These are phyloP conservation scores for Sutorius australiensis DNA, from an alignment of 768 basidiomycete species.

Conservation along the genomic window DNA sequence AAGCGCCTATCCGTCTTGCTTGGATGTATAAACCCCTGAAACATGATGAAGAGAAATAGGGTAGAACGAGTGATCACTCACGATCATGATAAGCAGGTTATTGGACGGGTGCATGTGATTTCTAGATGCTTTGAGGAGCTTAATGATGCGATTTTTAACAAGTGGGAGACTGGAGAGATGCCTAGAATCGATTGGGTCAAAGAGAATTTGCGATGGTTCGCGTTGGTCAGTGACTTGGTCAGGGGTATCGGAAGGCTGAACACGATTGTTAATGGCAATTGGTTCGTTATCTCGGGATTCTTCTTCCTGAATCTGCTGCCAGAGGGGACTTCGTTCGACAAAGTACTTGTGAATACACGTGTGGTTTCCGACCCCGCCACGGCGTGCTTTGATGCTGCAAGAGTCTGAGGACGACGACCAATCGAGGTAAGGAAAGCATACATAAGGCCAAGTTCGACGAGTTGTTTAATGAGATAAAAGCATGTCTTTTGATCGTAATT, in stretches of 20 bases:
- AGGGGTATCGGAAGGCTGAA: slow-evolving; percentile 8
- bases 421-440: slow-evolving; percentile 33
- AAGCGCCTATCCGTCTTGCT: slow-evolving; percentile 78
- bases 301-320: slow-evolving; percentile 74
- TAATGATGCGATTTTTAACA: slow-evolving; percentile 66
- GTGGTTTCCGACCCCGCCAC: slow-evolving; percentile 72
- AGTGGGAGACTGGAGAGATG: slow-evolving; percentile 74
- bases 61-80: slow-evolving; percentile 34
- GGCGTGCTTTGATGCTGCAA: slow-evolving; percentile 67
- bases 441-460: slow-evolving; percentile 72
- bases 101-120: slow-evolving; percentile 68
- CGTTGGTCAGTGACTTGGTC: slow-evolving; percentile 22
- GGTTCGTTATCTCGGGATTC: slow-evolving; percentile 42
- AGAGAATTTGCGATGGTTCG: slow-evolving; percentile 38
- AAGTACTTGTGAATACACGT: slow-evolving; percentile 83
- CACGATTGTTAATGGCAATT: slow-evolving; percentile 7
- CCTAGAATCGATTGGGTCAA: slow-evolving; percentile 72
- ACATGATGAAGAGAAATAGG: slow-evolving; percentile 1
- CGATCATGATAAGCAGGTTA: slow-evolving; percentile 75
- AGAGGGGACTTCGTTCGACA: slow-evolving; percentile 68
- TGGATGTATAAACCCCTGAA: slow-evolving; percentile 71
- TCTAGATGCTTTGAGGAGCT: slow-evolving; percentile 64
- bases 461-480: slow-evolving; percentile 77
- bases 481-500: slow-evolving; percentile 88
- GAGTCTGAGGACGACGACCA: not conserved